phyloP scores from a whole-genome alignment of 768 basidiomycete species.

The Kwoniella heveanensis region DNA sequence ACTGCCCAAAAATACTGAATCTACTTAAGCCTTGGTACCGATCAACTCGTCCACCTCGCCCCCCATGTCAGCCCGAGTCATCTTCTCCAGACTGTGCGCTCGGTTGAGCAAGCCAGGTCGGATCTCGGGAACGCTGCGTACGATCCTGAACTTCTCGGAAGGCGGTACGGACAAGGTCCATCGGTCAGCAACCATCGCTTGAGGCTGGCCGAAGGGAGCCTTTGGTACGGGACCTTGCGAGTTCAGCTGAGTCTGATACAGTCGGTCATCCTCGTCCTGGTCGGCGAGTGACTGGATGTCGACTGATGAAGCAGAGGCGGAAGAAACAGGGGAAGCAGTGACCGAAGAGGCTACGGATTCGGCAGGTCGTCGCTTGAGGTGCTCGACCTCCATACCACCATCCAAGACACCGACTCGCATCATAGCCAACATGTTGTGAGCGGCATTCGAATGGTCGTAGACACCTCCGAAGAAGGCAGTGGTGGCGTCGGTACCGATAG shows the following conservation, averaged over 20 bases:
- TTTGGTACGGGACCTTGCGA: conserved; percentile 44
- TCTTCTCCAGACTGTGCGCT: conserved; percentile 26
- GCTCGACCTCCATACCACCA: conserved; percentile 66
- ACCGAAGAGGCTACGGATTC: conserved; percentile 35
- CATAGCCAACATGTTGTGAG: conserved; percentile 79
- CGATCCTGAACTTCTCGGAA: conserved; percentile 70
- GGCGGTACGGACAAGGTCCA: conserved; percentile 64
- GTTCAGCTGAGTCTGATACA: conserved; percentile 40
- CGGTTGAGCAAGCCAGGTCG: conserved; percentile 44
- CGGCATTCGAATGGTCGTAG: conserved; percentile 84
- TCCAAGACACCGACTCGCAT: conserved; percentile 72
- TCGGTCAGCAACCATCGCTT: conserved; percentile 55
- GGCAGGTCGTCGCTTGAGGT: conserved; percentile 44
- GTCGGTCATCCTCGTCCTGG: conserved; percentile 20
- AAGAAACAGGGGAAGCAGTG: conserved; percentile 30
- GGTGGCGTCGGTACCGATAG: conserved; percentile 87
- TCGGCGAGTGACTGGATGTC: conserved; percentile 24
- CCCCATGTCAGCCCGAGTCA: conserved; percentile 40
- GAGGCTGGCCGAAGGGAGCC: conserved; percentile 61
- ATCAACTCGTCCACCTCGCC: conserved; percentile 46
- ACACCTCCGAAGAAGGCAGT: conserved; percentile 93
- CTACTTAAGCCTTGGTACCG: conserved; percentile 29
- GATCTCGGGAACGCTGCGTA: conserved; percentile 51
- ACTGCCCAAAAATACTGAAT: neutral
- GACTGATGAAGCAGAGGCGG: conserved; percentile 23